Base-by-base conservation (phyloP, 2,329 filamentous ascomycete genomes). In the Simplicillium sp. region DNA sequence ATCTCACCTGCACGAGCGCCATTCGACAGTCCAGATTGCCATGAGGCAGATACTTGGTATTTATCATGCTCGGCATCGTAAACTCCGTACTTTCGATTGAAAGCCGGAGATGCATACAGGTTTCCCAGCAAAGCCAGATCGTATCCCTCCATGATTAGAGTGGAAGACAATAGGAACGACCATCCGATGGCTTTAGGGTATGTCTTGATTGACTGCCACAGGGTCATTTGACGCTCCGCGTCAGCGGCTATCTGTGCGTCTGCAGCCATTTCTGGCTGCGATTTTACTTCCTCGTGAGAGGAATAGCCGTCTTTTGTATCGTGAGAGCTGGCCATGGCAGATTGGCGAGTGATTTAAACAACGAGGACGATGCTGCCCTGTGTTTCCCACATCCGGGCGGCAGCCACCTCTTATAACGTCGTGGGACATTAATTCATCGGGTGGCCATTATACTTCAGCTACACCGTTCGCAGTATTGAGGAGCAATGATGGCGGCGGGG, bases 11-110 rank as follows among this genome's bases (percentile, higher is more conserved):
- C 67, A 2, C 66, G 58, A 0, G 69, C 68, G 13, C 70, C 75
- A 42, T 76, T 77, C 7, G 65, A 68, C 3, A 80, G 51, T 0
- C 66, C 75, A 1, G 71, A 69, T 52, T 79, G 75, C 77, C 77
- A 80, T 1, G 67, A 61, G 0, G 73, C 69, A 2, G 69, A 66
- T 17, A 80, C 58, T 29, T 66, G 59, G 41, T 71, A 72, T 20
- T 61, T 63, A 2, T 57, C 60, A 3, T 56, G 55, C 2, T 48
- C 46, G 2, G 48, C 45, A 11, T 56, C 50, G 17, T 55, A 59
- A 0, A 56, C 45, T n/a, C 71, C 71, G 44, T 67, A 76, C 46
- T 62, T 70, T 46, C 58, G 42, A 46, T 63, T 66, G 50, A 67
- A 73, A 34, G 49, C 61, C 1, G 54, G 62, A 17, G 67, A 71